A percentile compares a stretch with the other conserved stretches of the same genome.
Conservation (phyloP, 768 basidiomycete genomes). For the Trametes gibbosa region DNA sequence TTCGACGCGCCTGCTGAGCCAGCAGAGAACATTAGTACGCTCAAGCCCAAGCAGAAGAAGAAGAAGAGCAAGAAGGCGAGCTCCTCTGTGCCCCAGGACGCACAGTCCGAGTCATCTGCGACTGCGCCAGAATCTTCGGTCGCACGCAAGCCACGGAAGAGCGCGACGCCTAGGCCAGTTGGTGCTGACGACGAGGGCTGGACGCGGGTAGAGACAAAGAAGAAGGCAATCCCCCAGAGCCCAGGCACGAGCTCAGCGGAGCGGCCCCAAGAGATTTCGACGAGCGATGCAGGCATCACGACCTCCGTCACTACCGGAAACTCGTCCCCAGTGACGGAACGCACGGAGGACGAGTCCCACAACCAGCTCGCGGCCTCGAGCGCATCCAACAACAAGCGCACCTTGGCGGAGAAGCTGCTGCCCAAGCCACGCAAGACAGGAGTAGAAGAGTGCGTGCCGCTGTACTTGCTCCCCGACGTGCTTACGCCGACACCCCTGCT, state of each 20-base stretch:
- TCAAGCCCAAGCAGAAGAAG: constrained; percentile 48
- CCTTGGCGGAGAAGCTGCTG: constrained; percentile 63
- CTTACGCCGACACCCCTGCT: constrained; percentile 1
- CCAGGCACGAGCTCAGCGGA: constrained; percentile 6
- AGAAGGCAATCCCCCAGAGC: constrained; percentile 22
- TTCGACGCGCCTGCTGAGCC: constrained; percentile 35
- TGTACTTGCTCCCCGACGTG: neutral
- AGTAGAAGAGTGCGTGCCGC: constrained; percentile 62
- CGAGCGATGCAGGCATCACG: constrained; percentile 52
- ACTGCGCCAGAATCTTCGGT: constrained; percentile 28
- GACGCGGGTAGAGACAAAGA: constrained; percentile 66
- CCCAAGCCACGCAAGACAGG: constrained; percentile 63
- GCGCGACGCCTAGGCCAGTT: constrained; percentile 21
- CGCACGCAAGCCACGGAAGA: constrained; percentile 33
- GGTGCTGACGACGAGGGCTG: constrained; percentile 60
- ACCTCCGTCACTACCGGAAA: constrained; percentile 37
- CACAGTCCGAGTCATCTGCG: constrained; percentile 29
- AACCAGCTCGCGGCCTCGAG: constrained; percentile 2
- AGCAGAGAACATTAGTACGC: constrained; percentile 28
- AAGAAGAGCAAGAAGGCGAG: constrained; percentile 34
- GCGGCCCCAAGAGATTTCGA: constrained; percentile 33
- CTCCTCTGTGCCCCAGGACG: constrained; percentile 17
- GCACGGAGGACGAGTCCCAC: constrained; percentile 31
- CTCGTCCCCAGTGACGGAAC: constrained; percentile 36
- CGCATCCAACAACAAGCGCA: constrained; percentile 26